Evolutionary conservation across 371 early-diverging fungal species (phyloP).

Genomic region (Mucor velutinosus): DNA sequence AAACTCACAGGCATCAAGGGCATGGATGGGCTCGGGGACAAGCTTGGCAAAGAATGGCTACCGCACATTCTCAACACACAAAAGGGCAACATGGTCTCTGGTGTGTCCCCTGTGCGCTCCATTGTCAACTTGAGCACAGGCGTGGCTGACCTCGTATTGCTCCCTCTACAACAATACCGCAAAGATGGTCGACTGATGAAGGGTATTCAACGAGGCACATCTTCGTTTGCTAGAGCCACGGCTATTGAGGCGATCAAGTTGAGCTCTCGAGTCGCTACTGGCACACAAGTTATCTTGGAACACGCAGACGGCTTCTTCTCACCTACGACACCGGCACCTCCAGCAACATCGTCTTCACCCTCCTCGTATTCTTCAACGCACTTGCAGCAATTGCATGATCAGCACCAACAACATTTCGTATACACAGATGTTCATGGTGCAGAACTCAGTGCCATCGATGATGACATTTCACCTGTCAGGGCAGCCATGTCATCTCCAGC

Average conservation of each 20-base stretch:
- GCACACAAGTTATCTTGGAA: constrained; percentile 88
- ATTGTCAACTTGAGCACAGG: constrained; percentile 90
- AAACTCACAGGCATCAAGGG: constrained; percentile 79
- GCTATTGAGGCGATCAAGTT: constrained; percentile 90
- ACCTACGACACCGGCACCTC: background rate
- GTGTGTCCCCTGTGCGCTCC: constrained; percentile 89
- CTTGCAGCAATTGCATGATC: background rate
- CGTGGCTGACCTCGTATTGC: constrained; percentile 87
- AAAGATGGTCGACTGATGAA: constrained; percentile 89
- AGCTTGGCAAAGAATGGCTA: constrained; percentile 78
- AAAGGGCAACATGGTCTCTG: constrained; percentile 85
- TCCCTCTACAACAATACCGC: constrained; percentile 93
- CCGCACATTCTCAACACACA: constrained; percentile 91
- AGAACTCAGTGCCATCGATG: background rate
- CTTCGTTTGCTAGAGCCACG: constrained; percentile 87
- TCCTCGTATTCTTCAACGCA: background rate
- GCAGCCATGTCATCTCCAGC: background rate
- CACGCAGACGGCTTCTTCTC: constrained; percentile 84
- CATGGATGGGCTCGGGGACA: constrained; percentile 57
- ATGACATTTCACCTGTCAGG: background rate
- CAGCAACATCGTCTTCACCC: background rate
- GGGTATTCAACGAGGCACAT: constrained; percentile 84
- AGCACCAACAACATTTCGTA: constrained; percentile 16
- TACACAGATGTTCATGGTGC: constrained; percentile 14
- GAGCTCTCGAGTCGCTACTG: constrained; percentile 87